Evolutionary conservation across 176 grass and related monocot species (phyloP), one percentile per base, ranked within the genome.

Genomic region (Calamus simplicifolius): DNA sequence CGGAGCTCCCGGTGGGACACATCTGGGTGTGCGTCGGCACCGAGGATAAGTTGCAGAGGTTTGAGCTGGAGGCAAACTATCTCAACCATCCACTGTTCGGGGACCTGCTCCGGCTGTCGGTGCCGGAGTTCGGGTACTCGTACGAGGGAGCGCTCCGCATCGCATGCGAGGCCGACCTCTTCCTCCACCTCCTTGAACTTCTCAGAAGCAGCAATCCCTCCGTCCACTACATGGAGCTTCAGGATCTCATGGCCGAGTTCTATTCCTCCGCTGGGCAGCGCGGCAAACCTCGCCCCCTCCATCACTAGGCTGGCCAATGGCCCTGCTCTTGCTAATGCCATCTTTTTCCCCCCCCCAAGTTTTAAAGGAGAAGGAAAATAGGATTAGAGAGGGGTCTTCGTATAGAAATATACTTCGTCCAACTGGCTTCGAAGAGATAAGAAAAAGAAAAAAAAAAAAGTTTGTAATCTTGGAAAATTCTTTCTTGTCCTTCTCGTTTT

Each of bases 161-260:
- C 48, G 62, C 62, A 10, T 65, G 49, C 49, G 48, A 51, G 15
- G 27, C 27, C 62, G 62, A 65, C 62, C 51, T 65, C 62, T 65
- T 65, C 12, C 49, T 65, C 48, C 27, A 65, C 62, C 21, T 65
- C 16, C 62, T 65, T 15, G 23, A 65, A 6, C 62, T 50, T 48
- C 62, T 65, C 14, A 18, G 49, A 1, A 51, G 48, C 49, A 65
- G 62, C 23, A 49, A 65, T 16, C 62, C 62, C 14, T 16, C 62
- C 18, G 62, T 65, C 10, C 62, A 65, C 62, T 65, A 65, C 25
- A n/a, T 65, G 62, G 49, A 65, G 3, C 62, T 65, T 18, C 48
- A 5, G 18, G 62, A 65, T 27, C 62, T 65, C 21, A 65, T 51
- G 62, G 62, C 38, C 15, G n/a, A 3, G 48, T 65, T 65, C 49